Evolutionary conservation across 108 stramenopile genomes (phyloP), one percentile per base, ranked within the genome.

Genomic region (Cylindrotheca closterium): DNA sequence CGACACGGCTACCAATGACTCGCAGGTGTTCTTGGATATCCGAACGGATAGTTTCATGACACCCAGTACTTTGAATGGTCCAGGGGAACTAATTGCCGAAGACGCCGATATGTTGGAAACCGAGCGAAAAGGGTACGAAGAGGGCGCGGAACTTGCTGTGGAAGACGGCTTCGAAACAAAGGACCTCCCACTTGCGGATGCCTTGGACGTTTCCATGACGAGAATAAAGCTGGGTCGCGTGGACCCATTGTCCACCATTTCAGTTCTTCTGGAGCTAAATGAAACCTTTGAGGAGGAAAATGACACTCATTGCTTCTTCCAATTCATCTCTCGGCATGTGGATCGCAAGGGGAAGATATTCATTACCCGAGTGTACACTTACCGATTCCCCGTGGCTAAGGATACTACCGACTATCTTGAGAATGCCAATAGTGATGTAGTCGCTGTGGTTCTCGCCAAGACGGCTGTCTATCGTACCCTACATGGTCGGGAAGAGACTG

Each of bases 401-500:
- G 68, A 75, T 56, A 63, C 73, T 0, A 70, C 69, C 27, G 78
- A 74, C 30, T 85, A 69, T 33, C n/a, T 85, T 3, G 71, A 78
- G 18, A 57, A 63, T 49, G 54, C 73, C 0, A 74, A 85, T 48
- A 74, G 78, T 32, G 76, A 78, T 30, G 75, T 67, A 2, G 71
- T 85, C 12, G 74, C 84, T 3, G 77, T 85, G 22, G 33, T 79
- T n/a, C 52, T 85, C 8, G 84, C 63, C 51, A 85, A 81, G 55
- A 74, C 68, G 30, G 84, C 84, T 1, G 84, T 85, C 2, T 85
- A 75, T 33, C 66, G 84, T 48, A 57, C 78, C 30, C 60, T 79
- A 30, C 67, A 67, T 54, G 80, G 84, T 15, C 47, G 84, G 23
- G 80, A 85, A 60, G 73, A 77, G 25, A 61, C 65, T 22, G 63